phyloP scores from a whole-genome alignment of 2,329 filamentous ascomycete species.

The Colletotrichum agaves region DNA sequence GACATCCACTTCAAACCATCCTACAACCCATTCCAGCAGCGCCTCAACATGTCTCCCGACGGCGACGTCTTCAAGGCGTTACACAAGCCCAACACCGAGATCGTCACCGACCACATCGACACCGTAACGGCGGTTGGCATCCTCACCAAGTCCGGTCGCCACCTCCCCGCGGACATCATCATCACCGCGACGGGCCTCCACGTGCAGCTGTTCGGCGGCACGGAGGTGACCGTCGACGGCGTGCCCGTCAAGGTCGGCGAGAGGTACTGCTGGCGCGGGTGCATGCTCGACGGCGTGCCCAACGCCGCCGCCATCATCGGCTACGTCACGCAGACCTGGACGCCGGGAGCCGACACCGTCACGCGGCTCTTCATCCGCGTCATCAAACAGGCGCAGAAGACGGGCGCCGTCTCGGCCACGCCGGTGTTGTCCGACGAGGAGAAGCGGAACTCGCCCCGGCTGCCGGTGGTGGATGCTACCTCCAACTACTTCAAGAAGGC shows the following conservation, averaged over 20 bases:
- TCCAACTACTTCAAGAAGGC: slow-evolving; percentile 51
- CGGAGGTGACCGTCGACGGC: slow-evolving; percentile 65
- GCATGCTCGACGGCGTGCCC: slow-evolving; percentile 74
- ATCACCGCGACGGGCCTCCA: slow-evolving; percentile 76
- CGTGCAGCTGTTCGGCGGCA: slow-evolving; percentile 65
- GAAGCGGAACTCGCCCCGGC: slow-evolving; percentile 35
- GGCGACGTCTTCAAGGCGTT: slow-evolving; percentile 67
- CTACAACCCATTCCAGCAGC: slow-evolving; percentile 78
- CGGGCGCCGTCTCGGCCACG: slow-evolving; percentile 37
- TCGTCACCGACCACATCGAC: slow-evolving; percentile 65
- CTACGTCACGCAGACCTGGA: slow-evolving; percentile 76
- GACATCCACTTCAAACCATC: slow-evolving; percentile 72
- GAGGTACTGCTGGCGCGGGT: slow-evolving; percentile 70
- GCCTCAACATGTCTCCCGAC: slow-evolving; percentile 73
- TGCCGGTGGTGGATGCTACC: slow-evolving; percentile 43
- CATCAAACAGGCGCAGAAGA: slow-evolving; percentile 58
- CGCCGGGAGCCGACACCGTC: slow-evolving; percentile 69
- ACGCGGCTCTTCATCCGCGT: slow-evolving; percentile 60
- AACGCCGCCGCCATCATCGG: slow-evolving; percentile 72
- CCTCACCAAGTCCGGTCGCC: slow-evolving; percentile 57
- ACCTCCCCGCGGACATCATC: slow-evolving; percentile 72
- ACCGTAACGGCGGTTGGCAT: slow-evolving; percentile 61
- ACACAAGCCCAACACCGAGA: slow-evolving; percentile 53
- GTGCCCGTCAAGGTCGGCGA: slow-evolving; percentile 56
- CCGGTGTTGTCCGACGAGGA: slow-evolving; percentile 29